These are phyloP conservation scores for Mucor mucedo DNA, from an alignment of 371 early-diverging fungal genomes.

Conservation along the genomic window DNA sequence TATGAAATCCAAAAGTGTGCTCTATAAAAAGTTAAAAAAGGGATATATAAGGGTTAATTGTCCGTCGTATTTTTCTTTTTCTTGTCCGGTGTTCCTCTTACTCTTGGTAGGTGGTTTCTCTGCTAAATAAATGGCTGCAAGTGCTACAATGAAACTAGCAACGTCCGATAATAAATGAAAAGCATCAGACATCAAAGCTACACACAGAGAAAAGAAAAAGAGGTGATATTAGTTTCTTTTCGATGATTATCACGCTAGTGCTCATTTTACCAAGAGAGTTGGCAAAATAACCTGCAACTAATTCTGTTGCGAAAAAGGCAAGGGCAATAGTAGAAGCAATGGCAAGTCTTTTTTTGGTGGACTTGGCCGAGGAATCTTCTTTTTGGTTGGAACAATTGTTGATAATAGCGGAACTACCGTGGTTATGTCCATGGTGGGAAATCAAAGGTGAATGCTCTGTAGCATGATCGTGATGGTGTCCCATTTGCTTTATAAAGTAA, in stretches of 20 bases:
- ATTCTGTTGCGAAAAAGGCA: conserved; percentile 70
- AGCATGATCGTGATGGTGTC: conserved; percentile 10
- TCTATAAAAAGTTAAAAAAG: conserved; percentile 10
- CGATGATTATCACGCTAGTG: neutral
- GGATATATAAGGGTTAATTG: neutral
- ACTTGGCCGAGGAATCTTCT: conserved; percentile 5
- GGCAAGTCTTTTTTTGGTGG: conserved; percentile 44
- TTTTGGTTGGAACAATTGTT: conserved; percentile 39
- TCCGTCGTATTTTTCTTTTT: neutral
- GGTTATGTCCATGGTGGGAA: neutral
- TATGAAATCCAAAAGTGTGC: conserved; percentile 83
- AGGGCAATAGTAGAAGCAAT: conserved; percentile 60
- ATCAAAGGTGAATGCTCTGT: conserved; percentile 19
- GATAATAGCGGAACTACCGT: conserved; percentile 4
- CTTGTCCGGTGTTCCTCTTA: conserved; percentile 22
- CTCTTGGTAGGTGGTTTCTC: conserved; percentile 71
- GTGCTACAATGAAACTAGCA: conserved; percentile 73
- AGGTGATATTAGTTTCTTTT: neutral
- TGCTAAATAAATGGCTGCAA: conserved; percentile 75
- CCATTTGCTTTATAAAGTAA: neutral
- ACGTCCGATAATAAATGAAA: conserved; percentile 79
- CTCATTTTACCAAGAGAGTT: conserved; percentile 52
- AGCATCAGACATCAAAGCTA: conserved; percentile 75
- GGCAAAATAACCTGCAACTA: conserved; percentile 70
- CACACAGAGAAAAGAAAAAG: neutral